These are phyloP conservation scores for Plantago major DNA, from an alignment of 257 asterid genomes.

Conservation along the genomic window DNA sequence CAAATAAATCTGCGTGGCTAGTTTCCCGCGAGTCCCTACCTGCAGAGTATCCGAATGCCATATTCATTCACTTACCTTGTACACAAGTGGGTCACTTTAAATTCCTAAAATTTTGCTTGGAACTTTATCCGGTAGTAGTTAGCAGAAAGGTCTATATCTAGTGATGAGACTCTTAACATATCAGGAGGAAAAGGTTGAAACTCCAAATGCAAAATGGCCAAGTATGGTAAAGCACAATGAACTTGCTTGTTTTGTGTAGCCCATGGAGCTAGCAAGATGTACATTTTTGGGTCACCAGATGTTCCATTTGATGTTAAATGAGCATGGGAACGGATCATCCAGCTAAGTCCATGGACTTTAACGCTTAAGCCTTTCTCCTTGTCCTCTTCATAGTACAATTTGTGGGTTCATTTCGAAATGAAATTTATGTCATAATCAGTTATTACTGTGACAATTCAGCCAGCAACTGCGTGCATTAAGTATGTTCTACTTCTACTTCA, in stretches of 20 bases:
- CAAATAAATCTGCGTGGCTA: too few species aligned
- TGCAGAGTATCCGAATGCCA: too few species aligned
- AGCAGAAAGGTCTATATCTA: background rate
- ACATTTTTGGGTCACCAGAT: background rate
- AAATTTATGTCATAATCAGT: background rate
- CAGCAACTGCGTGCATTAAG: too few species aligned
- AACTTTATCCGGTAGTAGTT: background rate
- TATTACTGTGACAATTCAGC: too few species aligned
- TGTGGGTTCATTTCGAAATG: background rate
- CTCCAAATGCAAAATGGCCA: background rate
- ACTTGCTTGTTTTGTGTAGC: slow-evolving; percentile 1
- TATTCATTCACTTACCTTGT: background rate
- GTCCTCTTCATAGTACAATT: background rate
- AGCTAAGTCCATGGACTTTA: background rate
- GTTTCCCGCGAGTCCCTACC: too few species aligned
- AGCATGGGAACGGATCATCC: background rate
- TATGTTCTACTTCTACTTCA: too few species aligned
- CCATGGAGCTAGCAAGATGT: slow-evolving; percentile 1
- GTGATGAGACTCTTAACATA: background rate
- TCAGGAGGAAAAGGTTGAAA: background rate
- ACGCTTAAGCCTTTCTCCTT: slow-evolving; percentile 7
- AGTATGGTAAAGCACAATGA: background rate
- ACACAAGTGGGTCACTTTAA: background rate
- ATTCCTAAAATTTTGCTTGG: background rate
- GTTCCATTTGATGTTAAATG: background rate